A percentile compares a stretch with the other conserved stretches of the same genome.
These are phyloP conservation scores for Erysimum pusillum DNA, from an alignment of 441 rosid genomes.

Conservation along the genomic window DNA sequence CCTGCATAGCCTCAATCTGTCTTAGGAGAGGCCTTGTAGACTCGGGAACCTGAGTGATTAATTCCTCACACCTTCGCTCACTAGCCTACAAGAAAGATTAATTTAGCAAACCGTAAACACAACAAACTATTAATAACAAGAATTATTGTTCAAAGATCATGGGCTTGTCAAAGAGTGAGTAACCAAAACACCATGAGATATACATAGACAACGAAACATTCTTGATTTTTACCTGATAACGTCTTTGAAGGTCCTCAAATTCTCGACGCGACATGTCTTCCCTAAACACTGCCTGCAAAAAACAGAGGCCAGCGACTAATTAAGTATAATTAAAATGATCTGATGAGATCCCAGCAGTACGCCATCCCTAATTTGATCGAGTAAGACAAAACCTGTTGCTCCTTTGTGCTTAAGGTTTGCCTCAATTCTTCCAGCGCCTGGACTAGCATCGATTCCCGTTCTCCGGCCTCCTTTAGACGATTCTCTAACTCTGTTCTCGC, in stretches of 20 bases:
- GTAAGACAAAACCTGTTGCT: constrained; percentile 80
- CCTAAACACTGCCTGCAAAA: constrained; percentile 72
- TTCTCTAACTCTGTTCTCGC: constrained; percentile 91
- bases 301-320: constrained; percentile 26
- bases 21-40: constrained; percentile 97
- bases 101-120: constrained; percentile 18
- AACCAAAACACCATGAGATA: constrained; percentile 18
- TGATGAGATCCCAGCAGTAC: constrained; percentile 26
- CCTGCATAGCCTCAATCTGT: constrained; percentile 99
- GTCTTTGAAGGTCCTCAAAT: constrained; percentile 90
- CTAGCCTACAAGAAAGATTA: constrained; percentile 67
- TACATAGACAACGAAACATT: constrained; percentile 19
- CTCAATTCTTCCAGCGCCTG: constrained; percentile 94
- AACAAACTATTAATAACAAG: constrained; percentile 10
- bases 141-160: constrained; percentile 11
- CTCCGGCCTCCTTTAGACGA: constrained; percentile 87
- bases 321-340: constrained; percentile 23
- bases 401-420: constrained; percentile 90
- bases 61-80: constrained; percentile 99
- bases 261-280: constrained; percentile 87
- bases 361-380: constrained; percentile 32
- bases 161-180: constrained; percentile 1
- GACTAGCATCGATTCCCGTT: constrained; percentile 93
- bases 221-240: constrained; percentile 79
- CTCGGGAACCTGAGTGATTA: constrained; percentile 95